These are phyloP conservation scores for Lecanoromycetidae sp. DNA, from an alignment of 2,329 filamentous ascomycete genomes.

Conservation along the genomic window DNA sequence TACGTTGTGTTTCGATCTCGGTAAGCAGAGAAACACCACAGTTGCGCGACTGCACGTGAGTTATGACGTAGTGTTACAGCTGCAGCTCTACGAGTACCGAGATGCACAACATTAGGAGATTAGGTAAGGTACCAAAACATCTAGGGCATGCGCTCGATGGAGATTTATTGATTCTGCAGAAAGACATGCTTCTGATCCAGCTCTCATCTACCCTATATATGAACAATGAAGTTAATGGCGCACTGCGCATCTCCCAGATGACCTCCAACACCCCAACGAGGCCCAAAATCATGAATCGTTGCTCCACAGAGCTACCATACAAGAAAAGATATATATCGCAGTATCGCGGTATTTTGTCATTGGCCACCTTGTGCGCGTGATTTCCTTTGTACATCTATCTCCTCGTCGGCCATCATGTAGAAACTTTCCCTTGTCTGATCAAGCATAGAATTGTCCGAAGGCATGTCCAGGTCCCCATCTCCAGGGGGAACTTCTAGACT, in stretches of 20 bases:
- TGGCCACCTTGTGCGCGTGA: background rate
- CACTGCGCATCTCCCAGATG: background rate
- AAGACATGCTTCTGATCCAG: too few species aligned
- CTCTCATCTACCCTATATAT: background rate
- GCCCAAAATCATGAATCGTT: too few species aligned
- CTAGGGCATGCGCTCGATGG: too few species aligned
- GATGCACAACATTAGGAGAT: too few species aligned
- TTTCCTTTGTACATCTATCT: background rate
- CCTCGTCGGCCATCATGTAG: background rate
- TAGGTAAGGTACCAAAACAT: too few species aligned
- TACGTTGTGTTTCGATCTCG: too few species aligned
- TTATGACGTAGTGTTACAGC: background rate
- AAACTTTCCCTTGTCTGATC: constrained; percentile 1
- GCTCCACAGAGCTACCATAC: too few species aligned
- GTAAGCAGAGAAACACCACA: background rate
- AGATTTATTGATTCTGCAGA: too few species aligned
- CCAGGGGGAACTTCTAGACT: background rate
- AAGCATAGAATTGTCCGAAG: constrained; percentile 4
- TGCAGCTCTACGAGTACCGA: background rate
- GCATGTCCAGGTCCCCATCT: constrained; percentile 2
- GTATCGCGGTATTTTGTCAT: background rate
- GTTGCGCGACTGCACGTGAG: background rate
- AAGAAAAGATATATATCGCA: too few species aligned
- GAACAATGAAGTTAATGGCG: background rate
- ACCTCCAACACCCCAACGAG: background rate